Evolutionary conservation across 148 eudicot genomes (phyloP).

Genomic region (Cornus florida): DNA sequence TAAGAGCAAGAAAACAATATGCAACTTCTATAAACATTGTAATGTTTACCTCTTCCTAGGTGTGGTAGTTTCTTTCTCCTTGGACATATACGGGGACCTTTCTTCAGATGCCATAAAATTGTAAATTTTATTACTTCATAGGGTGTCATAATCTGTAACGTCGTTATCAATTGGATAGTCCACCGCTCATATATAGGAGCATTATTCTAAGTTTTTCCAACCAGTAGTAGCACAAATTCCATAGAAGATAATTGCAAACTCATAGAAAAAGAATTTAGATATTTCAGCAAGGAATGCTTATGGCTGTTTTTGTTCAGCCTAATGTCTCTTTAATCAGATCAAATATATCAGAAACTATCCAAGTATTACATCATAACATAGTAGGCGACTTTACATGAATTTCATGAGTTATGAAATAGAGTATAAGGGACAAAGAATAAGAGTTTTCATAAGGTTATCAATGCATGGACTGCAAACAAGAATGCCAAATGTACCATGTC

Average conservation of each 20-base stretch:
- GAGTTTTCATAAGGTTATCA: neutral
- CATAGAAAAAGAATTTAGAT: neutral
- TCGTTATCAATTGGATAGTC: neutral
- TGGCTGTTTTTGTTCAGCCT: neutral
- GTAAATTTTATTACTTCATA: too few species aligned
- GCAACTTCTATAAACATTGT: neutral
- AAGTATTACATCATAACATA: neutral
- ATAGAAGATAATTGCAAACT: neutral
- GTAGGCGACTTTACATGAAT: neutral
- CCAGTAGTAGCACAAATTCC: neutral
- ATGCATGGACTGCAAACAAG: neutral
- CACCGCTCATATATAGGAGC: neutral
- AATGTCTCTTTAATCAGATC: neutral
- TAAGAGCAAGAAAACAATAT: neutral
- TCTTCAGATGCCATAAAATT: neutral
- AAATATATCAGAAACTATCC: neutral
- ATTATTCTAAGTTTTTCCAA: neutral
- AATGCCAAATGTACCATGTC: slow-evolving; percentile 1
- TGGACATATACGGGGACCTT: neutral
- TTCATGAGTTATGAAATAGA: neutral
- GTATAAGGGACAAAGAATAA: neutral
- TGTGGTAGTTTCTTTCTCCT: neutral
- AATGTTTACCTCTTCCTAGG: neutral
- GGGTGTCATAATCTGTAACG: neutral
- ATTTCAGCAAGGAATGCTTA: neutral